Evolutionary conservation across 768 basidiomycete species (phyloP), one percentile per base, ranked within the genome.

Genomic region (Grammothele lineata): DNA sequence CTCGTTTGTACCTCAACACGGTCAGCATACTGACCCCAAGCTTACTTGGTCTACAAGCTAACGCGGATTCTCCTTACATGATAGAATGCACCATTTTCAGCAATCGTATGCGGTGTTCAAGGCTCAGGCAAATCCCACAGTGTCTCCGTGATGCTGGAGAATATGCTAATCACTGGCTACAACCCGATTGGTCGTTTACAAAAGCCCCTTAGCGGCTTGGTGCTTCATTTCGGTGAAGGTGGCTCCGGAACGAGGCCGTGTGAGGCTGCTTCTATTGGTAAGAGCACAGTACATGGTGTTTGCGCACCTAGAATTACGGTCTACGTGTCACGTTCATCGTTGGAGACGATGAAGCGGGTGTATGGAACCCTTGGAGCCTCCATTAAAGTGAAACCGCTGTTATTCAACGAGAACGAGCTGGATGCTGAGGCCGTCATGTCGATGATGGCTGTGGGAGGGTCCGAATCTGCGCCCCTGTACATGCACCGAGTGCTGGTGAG

Each of bases 81-180:
- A 14, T 48, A 86, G 85, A 87, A 86, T 57, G 72, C 85, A 0
- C 86, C 85, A 0, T 83, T 86, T 56, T 87, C 86, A 0, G 81
- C 85, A 0, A 57, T 87, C n/a, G 75, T 87, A 3, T 88, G 85
- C 43, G 85, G 85, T 0, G 85, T 86, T 0, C 86, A 87, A 66
- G 84, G 86, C 0, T 81, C 85, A 0, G 85, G 85, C 8, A 87
- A 88, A 56, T 86, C 83, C 0, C 85, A 88, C 41, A 85, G 83
- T 0, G 77, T 85, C 2, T 80, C 85, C 0, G 75, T 82, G 0
- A 67, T 88, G 5, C 58, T 88, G 0, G 87, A 88, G 58, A 81
- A 71, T 49, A 83, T 87, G 79, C 67, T 87, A 7, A 75, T 87
- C n/a, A 53, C 80, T 0, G 64, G 68, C 12, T 72, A 73, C 46